Base-by-base conservation (phyloP, 2,329 filamentous ascomycete species). In the Epichloe scottii region DNA sequence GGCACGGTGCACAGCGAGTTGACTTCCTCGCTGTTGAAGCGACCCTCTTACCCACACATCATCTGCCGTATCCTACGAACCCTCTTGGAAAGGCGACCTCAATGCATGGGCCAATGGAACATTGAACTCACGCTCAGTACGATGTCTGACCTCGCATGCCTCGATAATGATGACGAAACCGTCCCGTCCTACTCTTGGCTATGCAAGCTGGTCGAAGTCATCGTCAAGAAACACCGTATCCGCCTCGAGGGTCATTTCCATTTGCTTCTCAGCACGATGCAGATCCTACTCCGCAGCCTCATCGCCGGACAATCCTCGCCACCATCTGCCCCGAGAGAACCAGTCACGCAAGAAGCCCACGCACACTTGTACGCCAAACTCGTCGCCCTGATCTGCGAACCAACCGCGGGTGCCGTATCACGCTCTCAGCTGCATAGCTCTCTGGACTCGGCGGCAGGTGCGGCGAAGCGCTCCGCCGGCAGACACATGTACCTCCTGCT, bases 171-270 rank as follows among this genome's bases (percentile, higher is more conserved):
- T 15, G 64, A 66, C 1, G 60, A 67, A 6, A 40, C n/a, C 10
- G 11, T 11, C 5, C 63, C 67, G 5, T 63, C 70, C 0, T 81
- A 71, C 58, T 60, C 68, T 2, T 66, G 66, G 59, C 64, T 78
- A 15, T 81, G 74, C 65, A 72, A 70, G 49, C 67, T 84, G 8
- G 66, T 79, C 19, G 76, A 79, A 50, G 66, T 71, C 21, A 66
- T 84, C 38, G 75, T 84, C 60, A 75, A 74, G 59, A 76, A 78
- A 46, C 78, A 84, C 62, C 71, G 81, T 4, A 69, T 79, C 42
- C 78, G 81, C 10, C 68, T 84, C 2, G 75, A 82, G 57, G 79
- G 79, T 2, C 80, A 81, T 55, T 79, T 80, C 57, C 80, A 82
- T 58, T 66, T 83, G 43, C 68, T 83, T 5, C 64, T 81, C 45